phyloP scores from a whole-genome alignment of 2,329 filamentous ascomycete genomes.

The Pseudogymnoascus verrucosus region DNA sequence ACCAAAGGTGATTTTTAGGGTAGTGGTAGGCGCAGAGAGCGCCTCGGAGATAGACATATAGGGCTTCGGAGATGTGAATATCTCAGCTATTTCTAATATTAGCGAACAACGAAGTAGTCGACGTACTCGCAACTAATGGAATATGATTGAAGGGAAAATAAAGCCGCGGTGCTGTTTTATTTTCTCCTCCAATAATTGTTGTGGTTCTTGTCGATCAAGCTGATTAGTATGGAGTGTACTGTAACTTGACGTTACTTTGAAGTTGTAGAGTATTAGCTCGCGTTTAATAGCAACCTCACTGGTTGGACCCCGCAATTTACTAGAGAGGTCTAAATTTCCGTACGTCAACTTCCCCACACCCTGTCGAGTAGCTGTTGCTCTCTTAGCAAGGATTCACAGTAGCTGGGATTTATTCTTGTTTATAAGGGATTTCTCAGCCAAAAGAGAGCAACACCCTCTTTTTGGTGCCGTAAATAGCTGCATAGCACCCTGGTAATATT shows the following conservation, averaged over 20 bases:
- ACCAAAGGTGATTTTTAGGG: neutral
- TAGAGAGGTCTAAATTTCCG: neutral
- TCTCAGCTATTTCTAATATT: neutral
- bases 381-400: neutral
- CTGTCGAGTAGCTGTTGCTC: neutral
- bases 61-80: neutral
- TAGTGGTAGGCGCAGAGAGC: neutral
- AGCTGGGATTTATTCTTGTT: neutral
- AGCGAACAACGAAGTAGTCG: neutral
- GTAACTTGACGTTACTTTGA: neutral
- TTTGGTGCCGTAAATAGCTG: neutral
- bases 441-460: neutral
- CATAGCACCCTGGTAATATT: neutral
- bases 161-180: neutral
- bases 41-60: neutral
- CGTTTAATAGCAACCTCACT: neutral
- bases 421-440: neutral
- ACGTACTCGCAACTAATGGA: neutral
- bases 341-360: neutral
- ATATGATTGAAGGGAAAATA: slow-evolving; percentile 4
- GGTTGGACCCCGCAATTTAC: neutral
- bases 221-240: neutral
- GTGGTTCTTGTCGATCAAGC: neutral
- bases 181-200: neutral
- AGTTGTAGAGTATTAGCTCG: neutral